Conservation (phyloP, 116 monocot genomes). For the Iris pallida region DNA sequence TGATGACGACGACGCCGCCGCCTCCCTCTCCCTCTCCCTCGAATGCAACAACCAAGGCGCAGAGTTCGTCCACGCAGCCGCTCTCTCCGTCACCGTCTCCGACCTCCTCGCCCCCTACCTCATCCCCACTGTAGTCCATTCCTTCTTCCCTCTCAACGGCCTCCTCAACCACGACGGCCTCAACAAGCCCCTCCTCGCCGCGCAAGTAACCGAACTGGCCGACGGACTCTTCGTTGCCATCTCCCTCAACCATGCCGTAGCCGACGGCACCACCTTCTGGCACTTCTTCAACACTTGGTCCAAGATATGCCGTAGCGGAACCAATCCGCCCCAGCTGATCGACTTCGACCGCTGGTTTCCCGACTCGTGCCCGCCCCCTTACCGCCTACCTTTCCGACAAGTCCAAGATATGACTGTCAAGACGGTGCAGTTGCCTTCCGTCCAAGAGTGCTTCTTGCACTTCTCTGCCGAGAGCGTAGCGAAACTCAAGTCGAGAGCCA, state of each 20-base stretch:
- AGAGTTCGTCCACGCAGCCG: conserved; percentile 39
- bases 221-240: conserved; percentile 14
- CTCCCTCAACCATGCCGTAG: conserved; percentile 17
- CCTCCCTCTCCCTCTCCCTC: conserved; percentile 9
- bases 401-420: no score
- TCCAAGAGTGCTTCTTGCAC: conserved; percentile 45
- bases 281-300: conserved; percentile 27
- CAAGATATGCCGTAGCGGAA: conserved; percentile 1
- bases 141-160: conserved; percentile 12
- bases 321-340: neutral
- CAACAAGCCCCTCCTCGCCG: conserved; percentile 7
- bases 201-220: conserved; percentile 22
- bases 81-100: conserved; percentile 7
- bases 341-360: conserved; percentile 18
- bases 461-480: conserved; percentile 31
- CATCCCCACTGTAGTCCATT: conserved; percentile 1
- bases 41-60: conserved; percentile 37
- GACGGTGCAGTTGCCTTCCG: neutral
- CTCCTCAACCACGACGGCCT: conserved; percentile 10
- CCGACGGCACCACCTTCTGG: conserved; percentile 25
- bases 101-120: conserved; percentile 22
- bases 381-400: conserved; percentile 21
- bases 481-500: conserved; percentile 51
- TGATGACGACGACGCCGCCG: neutral
- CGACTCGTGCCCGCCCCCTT: conserved; percentile 1